Evolutionary conservation across 805 yeast species (phyloP).

Genomic region (Kuraishia capsulata): DNA sequence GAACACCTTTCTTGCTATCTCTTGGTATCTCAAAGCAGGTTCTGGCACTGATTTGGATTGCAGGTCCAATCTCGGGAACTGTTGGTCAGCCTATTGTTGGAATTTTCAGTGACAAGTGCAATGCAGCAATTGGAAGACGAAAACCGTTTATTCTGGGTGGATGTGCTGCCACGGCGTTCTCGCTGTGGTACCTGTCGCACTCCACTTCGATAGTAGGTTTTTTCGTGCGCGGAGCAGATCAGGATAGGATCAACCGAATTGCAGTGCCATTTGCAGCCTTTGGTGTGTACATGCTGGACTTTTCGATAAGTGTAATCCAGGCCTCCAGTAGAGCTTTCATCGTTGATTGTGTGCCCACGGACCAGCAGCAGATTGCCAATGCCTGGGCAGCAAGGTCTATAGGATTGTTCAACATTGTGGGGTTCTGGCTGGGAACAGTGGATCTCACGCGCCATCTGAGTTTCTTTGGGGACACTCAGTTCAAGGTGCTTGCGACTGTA

Average conservation of each 20-base stretch:
- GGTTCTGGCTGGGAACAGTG: constrained; percentile 43
- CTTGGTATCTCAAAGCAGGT: constrained; percentile 50
- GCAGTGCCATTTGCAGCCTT: constrained; percentile 43
- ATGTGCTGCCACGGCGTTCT: constrained; percentile 33
- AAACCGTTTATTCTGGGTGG: constrained; percentile 53
- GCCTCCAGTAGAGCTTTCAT: constrained; percentile 54
- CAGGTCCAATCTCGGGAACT: constrained; percentile 58
- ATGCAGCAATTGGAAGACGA: constrained; percentile 37
- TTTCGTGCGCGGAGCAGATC: constrained; percentile 14
- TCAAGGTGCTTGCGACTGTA: constrained; percentile 36
- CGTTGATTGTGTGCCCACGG: constrained; percentile 49
- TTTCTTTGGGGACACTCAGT: constrained; percentile 37
- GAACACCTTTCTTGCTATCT: constrained; percentile 51
- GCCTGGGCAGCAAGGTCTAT: constrained; percentile 64
- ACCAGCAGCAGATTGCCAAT: constrained; percentile 49
- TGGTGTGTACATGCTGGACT: constrained; percentile 44
- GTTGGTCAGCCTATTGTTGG: constrained; percentile 61
- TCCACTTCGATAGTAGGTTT: constrained; percentile 29
- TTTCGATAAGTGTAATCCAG: constrained; percentile 49
- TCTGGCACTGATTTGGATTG: constrained; percentile 54
- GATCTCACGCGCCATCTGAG: constrained; percentile 29
- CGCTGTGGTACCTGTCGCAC: constrained; percentile 36
- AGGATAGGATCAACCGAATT: constrained; percentile 16
- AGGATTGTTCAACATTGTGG: constrained; percentile 48
- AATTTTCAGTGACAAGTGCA: constrained; percentile 42